phyloP scores from a whole-genome alignment of 2,329 filamentous ascomycete species.

The Fusarium proliferatum region DNA sequence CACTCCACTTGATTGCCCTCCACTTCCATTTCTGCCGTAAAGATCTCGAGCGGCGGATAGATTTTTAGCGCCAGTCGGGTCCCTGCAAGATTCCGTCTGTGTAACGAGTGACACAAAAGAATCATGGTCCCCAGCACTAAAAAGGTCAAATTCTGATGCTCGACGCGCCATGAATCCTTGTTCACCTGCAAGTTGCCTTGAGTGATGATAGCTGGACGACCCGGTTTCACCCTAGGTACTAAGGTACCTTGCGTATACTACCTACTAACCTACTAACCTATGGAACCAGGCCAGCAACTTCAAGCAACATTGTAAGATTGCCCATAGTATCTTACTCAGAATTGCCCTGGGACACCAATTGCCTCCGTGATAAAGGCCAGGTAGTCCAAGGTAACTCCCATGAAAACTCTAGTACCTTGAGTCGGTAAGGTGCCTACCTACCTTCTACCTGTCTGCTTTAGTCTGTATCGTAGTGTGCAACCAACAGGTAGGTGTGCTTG shows the following conservation, averaged over 20 bases:
- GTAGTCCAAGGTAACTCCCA: neutral
- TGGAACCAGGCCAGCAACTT: neutral
- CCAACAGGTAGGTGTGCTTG: neutral
- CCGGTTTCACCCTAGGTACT: slow-evolving; percentile 24
- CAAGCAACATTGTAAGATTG: neutral
- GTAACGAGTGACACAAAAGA: slow-evolving; percentile 3
- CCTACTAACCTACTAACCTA: neutral
- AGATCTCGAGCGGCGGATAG: slow-evolving; percentile 17
- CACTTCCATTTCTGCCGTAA: neutral
- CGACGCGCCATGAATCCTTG: slow-evolving; percentile 2
- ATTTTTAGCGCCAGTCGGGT: slow-evolving; percentile 20
- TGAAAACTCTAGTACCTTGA: neutral
- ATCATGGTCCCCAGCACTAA: neutral
- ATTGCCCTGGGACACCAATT: neutral
- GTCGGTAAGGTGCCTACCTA: neutral
- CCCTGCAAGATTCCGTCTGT: neutral
- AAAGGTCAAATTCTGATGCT: neutral
- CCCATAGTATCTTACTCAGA: neutral
- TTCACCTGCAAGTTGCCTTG: slow-evolving; percentile 12
- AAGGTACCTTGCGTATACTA: neutral
- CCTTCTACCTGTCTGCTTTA: neutral
- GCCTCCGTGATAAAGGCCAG: neutral
- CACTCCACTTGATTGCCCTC: neutral
- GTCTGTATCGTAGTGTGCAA: neutral
- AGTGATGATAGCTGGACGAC: neutral